Conservation (phyloP, 202 grass and related monocot genomes). For the Bolboschoenoplectus hybrid region DNA sequence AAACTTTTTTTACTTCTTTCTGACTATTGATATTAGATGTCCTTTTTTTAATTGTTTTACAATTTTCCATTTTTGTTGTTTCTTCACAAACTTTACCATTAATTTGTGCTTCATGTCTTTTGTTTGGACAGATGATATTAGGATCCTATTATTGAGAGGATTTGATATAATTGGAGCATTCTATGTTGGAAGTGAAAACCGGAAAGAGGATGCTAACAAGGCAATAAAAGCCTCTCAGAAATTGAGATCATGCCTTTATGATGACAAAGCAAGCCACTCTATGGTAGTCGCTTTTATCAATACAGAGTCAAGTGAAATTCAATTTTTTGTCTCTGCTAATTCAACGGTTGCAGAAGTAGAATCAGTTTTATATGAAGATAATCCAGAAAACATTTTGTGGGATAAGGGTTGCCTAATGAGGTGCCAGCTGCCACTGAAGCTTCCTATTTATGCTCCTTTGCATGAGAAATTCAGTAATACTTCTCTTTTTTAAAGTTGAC, state of each 20-base stretch:
- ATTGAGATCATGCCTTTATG: conserved; percentile 56
- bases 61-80: conserved; percentile 10
- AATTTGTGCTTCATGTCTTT: conserved; percentile 27
- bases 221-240: conserved; percentile 49
- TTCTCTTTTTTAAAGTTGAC: background rate
- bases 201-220: conserved; percentile 37
- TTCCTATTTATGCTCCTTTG: conserved; percentile 66
- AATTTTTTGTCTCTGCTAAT: conserved; percentile 55
- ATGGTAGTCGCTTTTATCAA: conserved; percentile 57
- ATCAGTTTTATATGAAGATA: conserved; percentile 70
- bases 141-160: conserved; percentile 64
- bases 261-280: conserved; percentile 50
- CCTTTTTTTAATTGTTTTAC: conserved; percentile 6
- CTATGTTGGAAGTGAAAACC: conserved; percentile 46
- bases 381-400: conserved; percentile 64
- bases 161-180: conserved; percentile 80
- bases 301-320: conserved; percentile 48
- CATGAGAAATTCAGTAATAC: conserved; percentile 60
- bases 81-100: background rate
- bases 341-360: conserved; percentile 41
- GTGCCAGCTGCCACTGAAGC: conserved; percentile 63
- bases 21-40: background rate
- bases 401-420: conserved; percentile 80
- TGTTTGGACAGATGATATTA: conserved; percentile 68
- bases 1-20: background rate